Evolutionary conservation across 2,329 filamentous ascomycete genomes (phyloP), one percentile per base, ranked within the genome.

Genomic region (Sclerotinia minor): DNA sequence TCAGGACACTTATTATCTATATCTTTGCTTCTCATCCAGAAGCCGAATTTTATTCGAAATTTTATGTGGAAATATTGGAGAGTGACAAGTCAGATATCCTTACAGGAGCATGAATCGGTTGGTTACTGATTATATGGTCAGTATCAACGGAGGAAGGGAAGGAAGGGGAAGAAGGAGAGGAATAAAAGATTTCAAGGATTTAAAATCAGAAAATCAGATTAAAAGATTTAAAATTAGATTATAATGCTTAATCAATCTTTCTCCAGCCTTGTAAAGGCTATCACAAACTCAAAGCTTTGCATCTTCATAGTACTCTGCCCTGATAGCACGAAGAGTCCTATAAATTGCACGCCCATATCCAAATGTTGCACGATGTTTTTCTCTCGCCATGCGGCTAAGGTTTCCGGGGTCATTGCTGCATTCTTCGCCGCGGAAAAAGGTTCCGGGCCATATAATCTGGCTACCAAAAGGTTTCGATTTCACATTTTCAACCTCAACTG

Each of bases 331-430:
- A 21, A 67, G n/a, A 19, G 38, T 44, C 44, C 61, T 44, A 15
- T 54, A 38, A 44, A 53, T 35, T 55, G 26, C 35, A 29, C 24
- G 24, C 2, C 50, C 63, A 6, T 65, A 24, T 44, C 50, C 38
- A 38, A 58, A 65, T 13, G 64, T 58, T 47, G 52, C 52, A 57
- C 41, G 29, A 52, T 2, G 52, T 52, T 32, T 38, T 24, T 11
- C 24, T 38, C 26, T 65, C 52, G 1, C 52, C 24, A 44, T 38
- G 49, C 7, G 63, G 38, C 52, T n/a, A 44, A 65, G n/a, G 63
- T 52, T 47, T 54, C 38, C 50, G 44, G 49, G 29, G 21, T 55
- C 21, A 52, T 15, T 32, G 35, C 63, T 24, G 47, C 52, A 15
- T 21, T 29, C 38, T 49, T 54, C n/a, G 50, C 32, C 32, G 35